These are phyloP conservation scores for Leishmania lainsoni DNA, from an alignment of 208 protist genomes.

Conservation along the genomic window DNA sequence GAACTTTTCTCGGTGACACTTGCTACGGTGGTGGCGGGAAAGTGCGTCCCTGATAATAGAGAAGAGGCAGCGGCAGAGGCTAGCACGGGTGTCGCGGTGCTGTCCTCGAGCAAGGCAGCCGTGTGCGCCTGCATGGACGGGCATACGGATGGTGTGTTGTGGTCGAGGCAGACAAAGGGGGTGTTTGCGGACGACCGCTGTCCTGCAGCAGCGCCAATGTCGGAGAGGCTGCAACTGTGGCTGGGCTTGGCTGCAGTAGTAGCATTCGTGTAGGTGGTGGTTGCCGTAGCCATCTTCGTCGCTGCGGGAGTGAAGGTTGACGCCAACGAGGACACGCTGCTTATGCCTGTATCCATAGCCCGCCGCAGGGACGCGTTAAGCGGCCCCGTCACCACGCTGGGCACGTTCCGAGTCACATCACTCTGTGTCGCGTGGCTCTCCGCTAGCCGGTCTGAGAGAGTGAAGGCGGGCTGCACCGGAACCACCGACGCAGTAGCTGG, in stretches of 20 bases:
- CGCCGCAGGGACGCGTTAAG: not conserved
- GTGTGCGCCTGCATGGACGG: slow-evolving; percentile 34
- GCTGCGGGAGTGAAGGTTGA: not conserved
- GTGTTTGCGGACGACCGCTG: not conserved
- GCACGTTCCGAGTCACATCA: slow-evolving; percentile 20
- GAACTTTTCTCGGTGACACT: not conserved
- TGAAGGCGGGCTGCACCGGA: not conserved
- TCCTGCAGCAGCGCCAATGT: not conserved
- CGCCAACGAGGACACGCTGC: not conserved
- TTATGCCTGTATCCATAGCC: not conserved
- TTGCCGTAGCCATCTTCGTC: not conserved
- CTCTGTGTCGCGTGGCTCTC: slow-evolving; percentile 8
- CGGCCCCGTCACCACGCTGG: slow-evolving; percentile 5
- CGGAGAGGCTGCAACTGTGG: not conserved
- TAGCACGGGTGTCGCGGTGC: not conserved
- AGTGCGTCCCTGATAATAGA: not conserved
- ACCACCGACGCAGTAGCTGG: not conserved
- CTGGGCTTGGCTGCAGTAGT: not conserved
- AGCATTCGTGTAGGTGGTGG: not conserved
- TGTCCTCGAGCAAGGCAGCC: not conserved
- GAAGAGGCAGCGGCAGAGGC: not conserved
- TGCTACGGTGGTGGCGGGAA: not conserved
- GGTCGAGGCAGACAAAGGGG: not conserved
- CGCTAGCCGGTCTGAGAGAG: not conserved
- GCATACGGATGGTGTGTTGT: slow-evolving; percentile 12